Percentiles rank a stretch among this genome's conserved stretches.
These are phyloP conservation scores for Plasmodium gallinaceum DNA, from an alignment of 169 alveolate genomes.

Conservation along the genomic window DNA sequence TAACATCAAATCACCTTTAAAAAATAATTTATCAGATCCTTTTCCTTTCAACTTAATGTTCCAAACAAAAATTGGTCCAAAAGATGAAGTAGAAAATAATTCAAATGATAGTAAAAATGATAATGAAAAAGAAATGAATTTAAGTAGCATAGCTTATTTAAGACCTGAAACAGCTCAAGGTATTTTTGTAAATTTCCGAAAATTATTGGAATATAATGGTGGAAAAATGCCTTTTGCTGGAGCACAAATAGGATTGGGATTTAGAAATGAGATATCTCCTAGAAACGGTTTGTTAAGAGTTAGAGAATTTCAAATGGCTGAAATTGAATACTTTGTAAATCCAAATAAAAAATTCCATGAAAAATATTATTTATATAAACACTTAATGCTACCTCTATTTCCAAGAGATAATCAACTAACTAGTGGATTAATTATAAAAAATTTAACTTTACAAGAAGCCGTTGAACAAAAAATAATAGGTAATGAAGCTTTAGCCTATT, in stretches of 20 bases:
- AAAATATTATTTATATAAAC: slow-evolving; percentile 90
- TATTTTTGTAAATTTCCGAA: slow-evolving; percentile 96
- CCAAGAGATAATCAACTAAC: slow-evolving; percentile 89
- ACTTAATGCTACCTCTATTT: slow-evolving; percentile 91
- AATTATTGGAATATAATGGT: slow-evolving; percentile 94
- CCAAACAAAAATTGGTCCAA: slow-evolving; percentile 96
- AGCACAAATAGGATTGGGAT: slow-evolving; percentile 98
- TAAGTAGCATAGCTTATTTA: slow-evolving; percentile 87
- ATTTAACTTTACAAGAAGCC: slow-evolving; percentile 93
- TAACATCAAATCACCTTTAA: slow-evolving; percentile 91
- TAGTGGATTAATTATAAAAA: slow-evolving; percentile 61
- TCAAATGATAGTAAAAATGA: not conserved
- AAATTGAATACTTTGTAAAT: slow-evolving; percentile 97
- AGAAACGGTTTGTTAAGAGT: slow-evolving; percentile 96
- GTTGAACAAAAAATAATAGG: slow-evolving; percentile 89
- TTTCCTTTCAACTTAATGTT: slow-evolving; percentile 97
- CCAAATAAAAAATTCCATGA: slow-evolving; percentile 94
- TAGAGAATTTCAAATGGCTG: slow-evolving; percentile 99
- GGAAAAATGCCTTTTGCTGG: slow-evolving; percentile 98
- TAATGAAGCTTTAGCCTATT: slow-evolving; percentile 97
- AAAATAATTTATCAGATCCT: slow-evolving; percentile 94
- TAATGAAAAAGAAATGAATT: not conserved
- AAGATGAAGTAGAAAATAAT: slow-evolving; percentile 32
- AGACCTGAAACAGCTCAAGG: slow-evolving; percentile 99
- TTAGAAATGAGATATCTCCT: slow-evolving; percentile 98